Conservation (phyloP, 2,329 filamentous ascomycete genomes). For the Metarhizium humberi region DNA sequence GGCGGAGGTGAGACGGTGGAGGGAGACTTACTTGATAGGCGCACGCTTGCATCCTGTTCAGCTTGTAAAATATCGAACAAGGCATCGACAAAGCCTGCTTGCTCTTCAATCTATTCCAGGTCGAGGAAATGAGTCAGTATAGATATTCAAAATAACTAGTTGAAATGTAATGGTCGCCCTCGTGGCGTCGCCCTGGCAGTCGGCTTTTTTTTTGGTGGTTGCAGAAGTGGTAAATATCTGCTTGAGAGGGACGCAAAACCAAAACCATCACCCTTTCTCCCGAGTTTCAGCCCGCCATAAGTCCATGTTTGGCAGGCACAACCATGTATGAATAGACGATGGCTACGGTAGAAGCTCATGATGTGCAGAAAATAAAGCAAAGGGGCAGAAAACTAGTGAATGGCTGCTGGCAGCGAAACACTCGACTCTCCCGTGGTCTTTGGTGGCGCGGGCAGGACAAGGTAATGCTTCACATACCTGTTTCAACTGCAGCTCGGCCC, state of each 20-base stretch:
- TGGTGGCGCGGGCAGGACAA: neutral
- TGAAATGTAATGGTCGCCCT: neutral
- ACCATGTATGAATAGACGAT: neutral
- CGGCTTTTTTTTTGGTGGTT: too few relatives aligned
- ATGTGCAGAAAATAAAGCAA: neutral
- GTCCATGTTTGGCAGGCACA: neutral
- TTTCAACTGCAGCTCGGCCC: slow-evolving; percentile 74
- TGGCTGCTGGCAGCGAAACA: neutral
- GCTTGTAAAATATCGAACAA: slow-evolving; percentile 83
- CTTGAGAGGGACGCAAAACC: too few relatives aligned
- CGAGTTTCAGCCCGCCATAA: neutral
- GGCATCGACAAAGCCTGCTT: slow-evolving; percentile 82
- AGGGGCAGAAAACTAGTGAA: too few relatives aligned
- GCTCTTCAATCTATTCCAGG: slow-evolving; percentile 66
- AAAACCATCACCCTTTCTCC: too few relatives aligned
- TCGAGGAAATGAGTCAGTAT: slow-evolving; percentile 3
- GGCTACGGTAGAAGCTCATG: neutral
- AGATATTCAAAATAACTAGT: neutral
- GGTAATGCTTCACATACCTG: slow-evolving; percentile 41
- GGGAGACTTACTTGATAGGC: slow-evolving; percentile 69
- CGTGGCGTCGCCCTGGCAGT: neutral
- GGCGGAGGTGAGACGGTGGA: slow-evolving; percentile 2
- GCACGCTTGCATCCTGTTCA: slow-evolving; percentile 77
- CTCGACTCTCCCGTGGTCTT: neutral
- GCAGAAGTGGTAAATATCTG: too few relatives aligned